phyloP scores from a whole-genome alignment of 2,329 filamentous ascomycete species.

The Metarhizium rileyi region DNA sequence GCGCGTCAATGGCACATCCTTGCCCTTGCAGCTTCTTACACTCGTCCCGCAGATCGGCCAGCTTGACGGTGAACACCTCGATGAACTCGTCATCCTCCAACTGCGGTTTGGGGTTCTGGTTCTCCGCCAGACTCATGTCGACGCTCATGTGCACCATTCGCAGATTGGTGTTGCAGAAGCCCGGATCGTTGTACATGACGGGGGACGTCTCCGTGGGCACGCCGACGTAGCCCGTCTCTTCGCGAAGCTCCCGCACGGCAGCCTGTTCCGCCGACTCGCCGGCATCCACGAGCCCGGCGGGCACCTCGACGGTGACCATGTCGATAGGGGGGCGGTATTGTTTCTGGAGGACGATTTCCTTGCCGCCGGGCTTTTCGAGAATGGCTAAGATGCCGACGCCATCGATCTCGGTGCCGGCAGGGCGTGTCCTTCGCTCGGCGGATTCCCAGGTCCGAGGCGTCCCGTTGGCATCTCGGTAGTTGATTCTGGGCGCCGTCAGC shows the following conservation, averaged over 20 bases:
- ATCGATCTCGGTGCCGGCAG: conserved; percentile 52
- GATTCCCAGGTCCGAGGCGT: conserved; percentile 59
- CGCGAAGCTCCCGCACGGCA: conserved; percentile 53
- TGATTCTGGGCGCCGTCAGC: conserved; percentile 34
- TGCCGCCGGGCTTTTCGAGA: conserved; percentile 43
- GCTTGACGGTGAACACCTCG: conserved; percentile 61
- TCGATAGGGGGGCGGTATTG: conserved; percentile 56
- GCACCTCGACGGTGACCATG: conserved; percentile 51
- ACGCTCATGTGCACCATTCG: conserved; percentile 64
- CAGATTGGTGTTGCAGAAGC: conserved; percentile 58
- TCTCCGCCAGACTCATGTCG: conserved; percentile 58
- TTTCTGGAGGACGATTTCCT: conserved; percentile 54
- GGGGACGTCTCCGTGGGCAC: conserved; percentile 46
- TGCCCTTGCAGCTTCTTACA: conserved; percentile 57
- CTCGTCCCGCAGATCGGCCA: conserved; percentile 55
- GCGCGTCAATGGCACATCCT: conserved; percentile 70
- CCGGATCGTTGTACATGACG: conserved; percentile 57
- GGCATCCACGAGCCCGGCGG: conserved; percentile 53
- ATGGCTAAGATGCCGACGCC: conserved; percentile 66
- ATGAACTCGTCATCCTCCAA: conserved; percentile 78
- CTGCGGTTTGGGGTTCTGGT: conserved; percentile 57
- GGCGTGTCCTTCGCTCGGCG: conserved; percentile 60
- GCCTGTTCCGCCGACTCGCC: conserved; percentile 52
- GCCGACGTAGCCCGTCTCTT: conserved; percentile 59
- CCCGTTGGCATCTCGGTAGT: conserved; percentile 55